Evolutionary conservation across 148 eudicot genomes (phyloP).

Genomic region (Diospyros kaki): DNA sequence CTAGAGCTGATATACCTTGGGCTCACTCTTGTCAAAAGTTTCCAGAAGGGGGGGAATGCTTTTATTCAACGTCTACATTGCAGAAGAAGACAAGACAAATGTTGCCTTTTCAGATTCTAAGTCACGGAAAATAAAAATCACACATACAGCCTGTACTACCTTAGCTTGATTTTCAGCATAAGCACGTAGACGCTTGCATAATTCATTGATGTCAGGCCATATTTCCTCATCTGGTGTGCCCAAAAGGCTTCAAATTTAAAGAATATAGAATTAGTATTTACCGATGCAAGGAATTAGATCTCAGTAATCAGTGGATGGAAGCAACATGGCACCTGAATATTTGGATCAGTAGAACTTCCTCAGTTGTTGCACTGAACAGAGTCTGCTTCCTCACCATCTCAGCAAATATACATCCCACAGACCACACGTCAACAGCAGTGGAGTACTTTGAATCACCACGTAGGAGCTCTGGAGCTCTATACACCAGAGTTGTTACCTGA

Average conservation of each 20-base stretch:
- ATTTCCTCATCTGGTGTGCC: background rate
- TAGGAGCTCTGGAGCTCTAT: background rate
- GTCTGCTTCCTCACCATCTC: background rate
- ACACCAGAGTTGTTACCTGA: background rate
- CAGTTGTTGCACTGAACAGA: background rate
- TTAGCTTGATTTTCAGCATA: background rate
- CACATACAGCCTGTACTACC: background rate
- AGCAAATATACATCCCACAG: slow-evolving; percentile 3
- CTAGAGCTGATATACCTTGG: too few species aligned
- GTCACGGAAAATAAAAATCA: background rate
- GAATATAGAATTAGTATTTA: background rate
- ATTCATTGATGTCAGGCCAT: background rate
- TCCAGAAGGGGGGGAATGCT: too few species aligned
- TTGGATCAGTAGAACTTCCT: background rate
- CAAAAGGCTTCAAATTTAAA: background rate
- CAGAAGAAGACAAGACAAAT: too few species aligned
- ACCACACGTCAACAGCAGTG: background rate
- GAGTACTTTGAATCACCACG: background rate
- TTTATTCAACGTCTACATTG: too few species aligned
- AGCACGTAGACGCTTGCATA: background rate
- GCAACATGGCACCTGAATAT: background rate
- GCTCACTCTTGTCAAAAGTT: too few species aligned
- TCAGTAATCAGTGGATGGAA: background rate
- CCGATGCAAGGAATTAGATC: background rate
- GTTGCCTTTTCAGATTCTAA: background rate